Evolutionary conservation across 2,329 filamentous ascomycete species (phyloP).

Genomic region (Aspergillus sp.): DNA sequence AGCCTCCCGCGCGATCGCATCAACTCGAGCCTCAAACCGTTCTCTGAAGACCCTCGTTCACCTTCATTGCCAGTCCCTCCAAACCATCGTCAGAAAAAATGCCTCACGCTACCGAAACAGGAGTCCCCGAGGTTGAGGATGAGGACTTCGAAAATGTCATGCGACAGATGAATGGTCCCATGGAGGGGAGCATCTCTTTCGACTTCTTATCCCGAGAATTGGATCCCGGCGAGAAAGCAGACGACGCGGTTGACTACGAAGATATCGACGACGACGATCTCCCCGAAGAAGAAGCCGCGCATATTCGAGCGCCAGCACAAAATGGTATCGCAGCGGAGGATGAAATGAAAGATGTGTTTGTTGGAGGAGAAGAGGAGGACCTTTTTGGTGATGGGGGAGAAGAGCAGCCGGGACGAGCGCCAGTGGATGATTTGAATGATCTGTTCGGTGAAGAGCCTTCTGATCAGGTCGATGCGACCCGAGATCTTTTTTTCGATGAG

Average conservation of each 20-base stretch:
- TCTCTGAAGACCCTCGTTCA: neutral
- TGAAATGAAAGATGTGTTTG: constrained; percentile 18
- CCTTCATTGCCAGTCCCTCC: constrained; percentile 1
- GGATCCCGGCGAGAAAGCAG: constrained; percentile 66
- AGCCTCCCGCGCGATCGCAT: neutral
- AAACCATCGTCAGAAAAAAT: constrained; percentile 17
- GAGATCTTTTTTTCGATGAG: constrained; percentile 27
- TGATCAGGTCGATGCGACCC: constrained; percentile 23
- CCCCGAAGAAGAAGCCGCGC: constrained; percentile 51
- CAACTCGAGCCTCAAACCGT: neutral
- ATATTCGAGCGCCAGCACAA: constrained; percentile 23
- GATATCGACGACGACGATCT: constrained; percentile 79
- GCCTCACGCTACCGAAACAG: constrained; percentile 33
- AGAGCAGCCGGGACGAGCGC: constrained; percentile 17
- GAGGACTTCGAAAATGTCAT: constrained; percentile 37
- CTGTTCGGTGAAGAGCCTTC: constrained; percentile 41
- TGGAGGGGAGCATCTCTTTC: constrained; percentile 26
- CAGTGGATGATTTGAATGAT: constrained; percentile 40
- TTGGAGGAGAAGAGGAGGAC: constrained; percentile 32
- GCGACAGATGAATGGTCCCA: constrained; percentile 35
- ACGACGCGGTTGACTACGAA: constrained; percentile 83
- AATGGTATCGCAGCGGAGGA: constrained; percentile 53
- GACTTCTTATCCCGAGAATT: constrained; percentile 37
- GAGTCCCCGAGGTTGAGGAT: constrained; percentile 26
- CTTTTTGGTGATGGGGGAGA: constrained; percentile 20